Conservation (phyloP, 805 yeast genomes). For the Ascoidea asiatica region DNA sequence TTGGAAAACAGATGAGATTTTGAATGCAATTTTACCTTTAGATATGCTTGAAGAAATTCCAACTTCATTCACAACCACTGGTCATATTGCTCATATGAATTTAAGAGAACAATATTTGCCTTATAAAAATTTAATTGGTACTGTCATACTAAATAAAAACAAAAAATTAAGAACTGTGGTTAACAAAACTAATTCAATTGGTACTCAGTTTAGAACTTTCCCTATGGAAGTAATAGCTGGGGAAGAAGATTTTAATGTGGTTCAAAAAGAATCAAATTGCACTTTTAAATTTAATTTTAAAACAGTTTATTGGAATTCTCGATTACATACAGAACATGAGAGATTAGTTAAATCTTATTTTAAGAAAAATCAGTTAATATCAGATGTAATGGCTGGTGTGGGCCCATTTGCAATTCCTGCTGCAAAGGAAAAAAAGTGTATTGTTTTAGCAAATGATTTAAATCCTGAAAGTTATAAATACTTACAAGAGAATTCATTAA, state of each 20-base stretch:
- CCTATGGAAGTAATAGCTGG: conserved; percentile 93
- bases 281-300: conserved; percentile 76
- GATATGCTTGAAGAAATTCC: conserved; percentile 62
- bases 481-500: conserved; percentile 45
- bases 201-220: conserved; percentile 81
- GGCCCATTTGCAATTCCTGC: conserved; percentile 98
- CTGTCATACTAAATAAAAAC: conserved; percentile 81
- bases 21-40: conserved; percentile 66
- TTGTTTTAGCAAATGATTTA: conserved; percentile 85
- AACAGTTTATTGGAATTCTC: conserved; percentile 94
- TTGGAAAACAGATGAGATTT: conserved; percentile 86
- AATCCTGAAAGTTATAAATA: conserved; percentile 78
- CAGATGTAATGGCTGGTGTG: conserved; percentile 97
- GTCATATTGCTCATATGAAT: conserved; percentile 91
- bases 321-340: conserved; percentile 88
- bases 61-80: conserved; percentile 83
- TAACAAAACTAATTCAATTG: conserved; percentile 78
- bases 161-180: conserved; percentile 77
- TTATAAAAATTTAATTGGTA: conserved; percentile 70
- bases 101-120: conserved; percentile 75
- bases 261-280: conserved; percentile 83
- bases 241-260: conserved; percentile 56
- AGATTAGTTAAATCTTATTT: conserved; percentile 51
- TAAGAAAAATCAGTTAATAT: conserved; percentile 57
- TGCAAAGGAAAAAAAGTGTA: conserved; percentile 55